These are phyloP conservation scores for Aureobasidium sp. DNA, from an alignment of 2,329 filamentous ascomycete species.

Conservation along the genomic window DNA sequence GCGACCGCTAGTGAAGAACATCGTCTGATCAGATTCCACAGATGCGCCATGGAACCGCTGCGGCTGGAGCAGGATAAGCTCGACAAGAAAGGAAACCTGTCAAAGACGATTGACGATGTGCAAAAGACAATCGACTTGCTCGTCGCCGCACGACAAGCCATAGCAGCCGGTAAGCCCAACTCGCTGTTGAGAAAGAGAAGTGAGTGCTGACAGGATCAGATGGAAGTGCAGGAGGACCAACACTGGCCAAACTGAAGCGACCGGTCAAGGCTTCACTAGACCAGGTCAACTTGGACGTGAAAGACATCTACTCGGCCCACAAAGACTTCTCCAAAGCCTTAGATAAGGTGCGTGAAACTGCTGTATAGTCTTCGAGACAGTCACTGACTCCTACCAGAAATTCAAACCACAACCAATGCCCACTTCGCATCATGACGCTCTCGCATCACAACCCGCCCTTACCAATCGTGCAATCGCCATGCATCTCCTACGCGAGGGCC, in stretches of 20 bases:
- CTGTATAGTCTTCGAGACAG: not conserved
- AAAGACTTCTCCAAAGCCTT: constrained; percentile 78
- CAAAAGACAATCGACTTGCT: constrained; percentile 76
- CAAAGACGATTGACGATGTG: constrained; percentile 66
- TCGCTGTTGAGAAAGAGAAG: not conserved
- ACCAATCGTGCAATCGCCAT: constrained; percentile 93
- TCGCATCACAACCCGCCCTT: constrained; percentile 64
- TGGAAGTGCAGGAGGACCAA: constrained; percentile 41
- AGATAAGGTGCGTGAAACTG: constrained; percentile 55
- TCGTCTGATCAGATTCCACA: not conserved
- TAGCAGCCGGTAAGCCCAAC: constrained; percentile 53
- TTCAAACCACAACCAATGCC: constrained; percentile 62
- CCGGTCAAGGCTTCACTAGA: constrained; percentile 77
- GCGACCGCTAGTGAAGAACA: not conserved
- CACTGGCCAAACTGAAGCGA: constrained; percentile 76
- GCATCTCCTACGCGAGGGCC: constrained; percentile 90
- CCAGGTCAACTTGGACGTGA: constrained; percentile 68
- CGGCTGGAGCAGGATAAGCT: constrained; percentile 68
- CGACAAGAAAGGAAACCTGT: constrained; percentile 58
- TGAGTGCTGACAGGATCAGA: not conserved
- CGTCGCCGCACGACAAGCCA: constrained; percentile 60
- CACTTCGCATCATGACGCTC: constrained; percentile 69
- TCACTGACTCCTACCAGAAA: constrained; percentile 35
- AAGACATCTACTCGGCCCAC: constrained; percentile 72
- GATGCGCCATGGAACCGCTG: constrained; percentile 49